phyloP scores from a whole-genome alignment of 2,329 filamentous ascomycete genomes.

The Paecilomyces fulvus region DNA sequence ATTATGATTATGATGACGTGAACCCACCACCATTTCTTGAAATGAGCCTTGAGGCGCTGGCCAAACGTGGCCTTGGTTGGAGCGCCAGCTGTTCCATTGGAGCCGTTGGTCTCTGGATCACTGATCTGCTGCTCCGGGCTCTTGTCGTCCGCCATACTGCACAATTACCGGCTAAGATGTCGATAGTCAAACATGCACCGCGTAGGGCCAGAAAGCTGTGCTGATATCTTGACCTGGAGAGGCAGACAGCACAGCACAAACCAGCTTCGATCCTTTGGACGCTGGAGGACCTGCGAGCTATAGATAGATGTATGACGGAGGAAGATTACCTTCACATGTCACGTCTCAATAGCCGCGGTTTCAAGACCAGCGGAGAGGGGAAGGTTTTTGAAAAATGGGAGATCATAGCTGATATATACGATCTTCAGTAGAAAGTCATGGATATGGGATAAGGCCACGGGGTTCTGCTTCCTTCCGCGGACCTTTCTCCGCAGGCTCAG shows the following conservation, averaged over 20 bases:
- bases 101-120: slow-evolving; percentile 1
- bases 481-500: no score
- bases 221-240: no score
- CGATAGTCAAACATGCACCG: neutral
- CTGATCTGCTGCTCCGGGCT: neutral
- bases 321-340: neutral
- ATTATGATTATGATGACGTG: slow-evolving; percentile 43
- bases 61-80: slow-evolving; percentile 16
- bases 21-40: slow-evolving; percentile 46
- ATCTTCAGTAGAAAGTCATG: no score
- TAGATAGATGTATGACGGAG: neutral
- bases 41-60: slow-evolving; percentile 21
- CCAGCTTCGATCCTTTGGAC: neutral
- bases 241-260: neutral
- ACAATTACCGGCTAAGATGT: neutral
- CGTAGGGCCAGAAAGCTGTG: no score
- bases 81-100: neutral
- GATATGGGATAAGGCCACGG: no score
- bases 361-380: neutral
- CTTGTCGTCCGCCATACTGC: neutral
- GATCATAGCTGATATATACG: no score
- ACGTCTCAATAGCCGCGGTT: neutral
- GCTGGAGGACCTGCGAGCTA: neutral
- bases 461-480: no score
- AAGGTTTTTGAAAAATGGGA: neutral